Percentiles rank a stretch among this genome's conserved stretches.
phyloP scores from a whole-genome alignment of 2,329 filamentous ascomycete species.

The Microdochium nivale region DNA sequence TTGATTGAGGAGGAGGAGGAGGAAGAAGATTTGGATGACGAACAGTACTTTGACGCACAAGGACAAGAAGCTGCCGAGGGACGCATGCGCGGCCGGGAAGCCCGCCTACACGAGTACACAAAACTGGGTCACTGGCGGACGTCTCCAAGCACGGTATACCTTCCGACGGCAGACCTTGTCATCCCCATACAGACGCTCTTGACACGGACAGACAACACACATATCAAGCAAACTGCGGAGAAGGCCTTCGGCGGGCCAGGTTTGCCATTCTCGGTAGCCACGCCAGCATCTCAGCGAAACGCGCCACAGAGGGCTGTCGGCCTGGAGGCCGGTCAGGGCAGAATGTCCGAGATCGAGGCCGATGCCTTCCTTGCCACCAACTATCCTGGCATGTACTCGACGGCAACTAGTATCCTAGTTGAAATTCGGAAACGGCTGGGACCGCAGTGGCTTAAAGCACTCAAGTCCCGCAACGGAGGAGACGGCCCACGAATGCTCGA shows the following conservation, averaged over 20 bases:
- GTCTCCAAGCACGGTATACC: conserved; percentile 61
- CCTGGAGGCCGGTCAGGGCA: conserved; percentile 52
- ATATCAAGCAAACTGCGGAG: conserved; percentile 65
- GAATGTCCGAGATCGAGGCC: conserved; percentile 67
- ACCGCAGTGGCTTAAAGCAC: conserved; percentile 56
- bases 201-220: conserved; percentile 58
- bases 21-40: conserved; percentile 21
- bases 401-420: conserved; percentile 57
- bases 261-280: conserved; percentile 69
- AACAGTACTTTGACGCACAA: conserved; percentile 15
- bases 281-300: conserved; percentile 47
- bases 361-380: conserved; percentile 64
- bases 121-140: conserved; percentile 66
- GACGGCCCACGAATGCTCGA: conserved; percentile 60
- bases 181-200: conserved; percentile 64
- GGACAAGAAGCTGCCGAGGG: conserved; percentile 9
- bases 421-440: conserved; percentile 70
- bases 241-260: conserved; percentile 67
- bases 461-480: conserved; percentile 49
- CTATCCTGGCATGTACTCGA: conserved; percentile 63
- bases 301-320: conserved; percentile 56
- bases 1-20: conserved; percentile 23
- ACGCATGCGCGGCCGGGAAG: conserved; percentile 37
- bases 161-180: conserved; percentile 63
- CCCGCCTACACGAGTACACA: conserved; percentile 59